A percentile compares a stretch with the other conserved stretches of the same genome.
Evolutionary conservation across 352 stramenopile species (phyloP).

Genomic region (Globisporangium irregulare): DNA sequence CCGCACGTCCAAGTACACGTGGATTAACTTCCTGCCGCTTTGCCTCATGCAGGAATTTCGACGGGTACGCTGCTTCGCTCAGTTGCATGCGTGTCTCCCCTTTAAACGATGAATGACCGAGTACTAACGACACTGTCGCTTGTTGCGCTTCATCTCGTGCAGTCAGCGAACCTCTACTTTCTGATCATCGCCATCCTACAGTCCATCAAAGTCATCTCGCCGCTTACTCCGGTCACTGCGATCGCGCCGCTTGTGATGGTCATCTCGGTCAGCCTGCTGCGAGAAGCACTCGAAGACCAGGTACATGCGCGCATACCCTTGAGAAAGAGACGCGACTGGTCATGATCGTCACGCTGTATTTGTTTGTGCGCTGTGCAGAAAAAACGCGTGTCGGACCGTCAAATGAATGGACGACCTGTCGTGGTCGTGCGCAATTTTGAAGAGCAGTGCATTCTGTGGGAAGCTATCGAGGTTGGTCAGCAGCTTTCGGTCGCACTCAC

Average conservation of each 20-base stretch:
- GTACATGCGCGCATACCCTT: constrained; percentile 19
- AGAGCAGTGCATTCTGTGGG: constrained; percentile 57
- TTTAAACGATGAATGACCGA: constrained; percentile 14
- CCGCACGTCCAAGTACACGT: constrained; percentile 90
- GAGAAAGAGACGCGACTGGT: no score
- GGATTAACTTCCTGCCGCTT: constrained; percentile 65
- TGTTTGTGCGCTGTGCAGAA: constrained; percentile 25
- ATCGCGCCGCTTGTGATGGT: constrained; percentile 83
- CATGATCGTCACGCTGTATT: neutral
- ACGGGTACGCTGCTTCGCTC: constrained; percentile 28
- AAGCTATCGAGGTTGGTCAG: constrained; percentile 60
- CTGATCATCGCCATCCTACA: constrained; percentile 63
- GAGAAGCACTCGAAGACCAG: constrained; percentile 78
- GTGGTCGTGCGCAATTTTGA: constrained; percentile 60
- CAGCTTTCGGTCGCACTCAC: no score
- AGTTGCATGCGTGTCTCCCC: constrained; percentile 45
- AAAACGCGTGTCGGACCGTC: constrained; percentile 47
- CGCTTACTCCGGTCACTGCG: constrained; percentile 54
- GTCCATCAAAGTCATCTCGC: constrained; percentile 68
- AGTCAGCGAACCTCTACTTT: constrained; percentile 87
- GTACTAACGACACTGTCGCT: neutral
- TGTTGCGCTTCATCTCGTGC: neutral
- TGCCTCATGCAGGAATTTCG: constrained; percentile 86
- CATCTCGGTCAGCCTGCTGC: constrained; percentile 68
- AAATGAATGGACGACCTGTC: constrained; percentile 62